Evolutionary conservation across 148 eudicot species (phyloP).

Genomic region (Camellia sinensis): DNA sequence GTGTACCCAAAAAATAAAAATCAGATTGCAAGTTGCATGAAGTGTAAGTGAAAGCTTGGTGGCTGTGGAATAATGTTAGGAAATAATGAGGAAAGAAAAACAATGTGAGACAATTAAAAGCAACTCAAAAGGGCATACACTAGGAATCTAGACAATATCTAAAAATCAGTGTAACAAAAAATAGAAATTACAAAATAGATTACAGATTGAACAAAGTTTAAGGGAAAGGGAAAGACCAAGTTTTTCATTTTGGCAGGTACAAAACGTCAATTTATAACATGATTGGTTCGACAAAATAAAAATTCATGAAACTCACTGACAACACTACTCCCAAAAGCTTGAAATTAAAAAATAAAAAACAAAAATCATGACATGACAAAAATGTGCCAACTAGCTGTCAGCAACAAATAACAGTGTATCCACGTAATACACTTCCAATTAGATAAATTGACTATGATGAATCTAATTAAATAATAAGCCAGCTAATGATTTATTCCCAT

Average conservation of each 20-base stretch:
- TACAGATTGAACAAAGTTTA: neutral
- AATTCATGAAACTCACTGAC: neutral
- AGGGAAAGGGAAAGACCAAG: neutral
- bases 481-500: neutral
- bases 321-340: neutral
- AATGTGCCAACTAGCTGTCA: too few species aligned
- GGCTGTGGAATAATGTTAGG: too few species aligned
- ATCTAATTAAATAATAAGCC: neutral
- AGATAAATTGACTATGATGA: too few species aligned
- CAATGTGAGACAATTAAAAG: neutral
- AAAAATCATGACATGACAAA: too few species aligned
- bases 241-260: neutral
- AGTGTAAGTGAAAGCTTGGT: neutral
- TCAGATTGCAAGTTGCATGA: neutral
- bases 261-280: neutral
- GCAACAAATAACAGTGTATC: too few species aligned
- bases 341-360: too few species aligned
- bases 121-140: neutral
- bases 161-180: neutral
- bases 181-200: neutral
- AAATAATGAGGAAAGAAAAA: neutral
- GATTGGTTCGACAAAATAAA: too few species aligned
- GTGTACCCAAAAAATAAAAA: neutral
- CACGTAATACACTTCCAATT: too few species aligned
- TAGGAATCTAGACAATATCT: neutral